A percentile compares a stretch with the other conserved stretches of the same genome.
Conservation (phyloP, 2,329 filamentous ascomycete species). For the Ophiosphaerella korrae region DNA sequence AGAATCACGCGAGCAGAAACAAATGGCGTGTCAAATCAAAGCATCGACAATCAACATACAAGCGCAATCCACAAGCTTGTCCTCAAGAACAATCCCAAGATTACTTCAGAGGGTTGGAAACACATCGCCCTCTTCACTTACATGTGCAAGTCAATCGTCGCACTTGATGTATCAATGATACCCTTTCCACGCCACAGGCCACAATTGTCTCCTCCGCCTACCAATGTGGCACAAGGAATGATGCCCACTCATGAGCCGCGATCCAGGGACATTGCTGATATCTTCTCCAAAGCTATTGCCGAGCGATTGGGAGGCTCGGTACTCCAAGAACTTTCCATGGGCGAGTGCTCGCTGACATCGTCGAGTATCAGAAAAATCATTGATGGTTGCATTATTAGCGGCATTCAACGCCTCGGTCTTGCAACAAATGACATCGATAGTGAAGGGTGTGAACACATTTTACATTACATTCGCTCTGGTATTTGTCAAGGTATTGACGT, state of each 20-base stretch:
- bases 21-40: constrained; percentile 19
- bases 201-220: constrained; percentile 19
- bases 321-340: constrained; percentile 82
- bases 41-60: constrained; percentile 21
- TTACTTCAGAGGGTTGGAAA: constrained; percentile 87
- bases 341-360: constrained; percentile 74
- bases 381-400: constrained; percentile 80
- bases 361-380: constrained; percentile 76
- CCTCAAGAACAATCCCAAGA: constrained; percentile 85
- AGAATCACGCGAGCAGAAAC: constrained; percentile 19
- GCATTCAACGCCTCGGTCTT: constrained; percentile 78
- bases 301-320: constrained; percentile 76
- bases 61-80: constrained; percentile 86
- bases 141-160: constrained; percentile 84
- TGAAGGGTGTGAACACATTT: constrained; percentile 75
- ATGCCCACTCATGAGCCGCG: constrained; percentile 14
- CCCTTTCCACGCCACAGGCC: constrained; percentile 59
- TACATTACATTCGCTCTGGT: constrained; percentile 74
- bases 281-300: constrained; percentile 76
- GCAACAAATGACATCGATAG: constrained; percentile 79
- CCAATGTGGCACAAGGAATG: constrained; percentile 13
- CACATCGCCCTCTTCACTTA: constrained; percentile 89
- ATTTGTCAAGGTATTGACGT: constrained; percentile 88
- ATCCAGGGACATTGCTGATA: constrained; percentile 62
- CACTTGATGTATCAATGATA: constrained; percentile 84